Base-by-base conservation (phyloP, 306 rosid genomes). In the Acmispon strigosus region DNA sequence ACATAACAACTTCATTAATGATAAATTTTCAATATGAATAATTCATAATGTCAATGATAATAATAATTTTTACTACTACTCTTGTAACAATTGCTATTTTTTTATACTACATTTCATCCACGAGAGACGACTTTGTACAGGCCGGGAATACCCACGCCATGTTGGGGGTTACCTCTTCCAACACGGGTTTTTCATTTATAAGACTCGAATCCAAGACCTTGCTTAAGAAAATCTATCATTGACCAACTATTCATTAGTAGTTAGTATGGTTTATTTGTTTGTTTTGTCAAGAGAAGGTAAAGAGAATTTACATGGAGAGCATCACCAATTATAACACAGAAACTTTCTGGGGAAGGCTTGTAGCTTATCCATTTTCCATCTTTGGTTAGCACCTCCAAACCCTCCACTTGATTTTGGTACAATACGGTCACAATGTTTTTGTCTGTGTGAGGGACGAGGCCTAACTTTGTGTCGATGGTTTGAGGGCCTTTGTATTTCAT, bases 401-500 rank as follows among this genome's bases (percentile, higher is more conserved):
- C 96, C 4, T 81, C 85, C 8, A 87, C 86, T 69, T 87, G 76
- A 69, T 89, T 87, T 73, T 87, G 92, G 59, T 74, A 76, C 77
- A 92, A 76, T 41, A 89, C 81, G 71, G 90, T 87, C 41, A 86
- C 80, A 3, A 85, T 76, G 76, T 82, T 90, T 78, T 84, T 84
- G 75, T 89, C 95, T 2, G 87, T 83, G 88, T 89, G 98, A 1
- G 90, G 6, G 15, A 17, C 61, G 15, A 89, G 58, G 0, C 95
- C 95, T 39, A 78, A 0, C 60, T 87, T 72, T 18, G 90, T 39
- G 15, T 81, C 88, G 6, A 47, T 70, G 37, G 84, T 86, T 83
- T 83, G 54, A 54, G 92, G 92, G 0, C 86, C 86, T 67, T 72
- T 81, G 62, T 89, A 92, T 78, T 87, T 92, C 92, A 74, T 86